Conservation (phyloP, 2,329 filamentous ascomycete genomes). For the Sclerotinia nivalis region DNA sequence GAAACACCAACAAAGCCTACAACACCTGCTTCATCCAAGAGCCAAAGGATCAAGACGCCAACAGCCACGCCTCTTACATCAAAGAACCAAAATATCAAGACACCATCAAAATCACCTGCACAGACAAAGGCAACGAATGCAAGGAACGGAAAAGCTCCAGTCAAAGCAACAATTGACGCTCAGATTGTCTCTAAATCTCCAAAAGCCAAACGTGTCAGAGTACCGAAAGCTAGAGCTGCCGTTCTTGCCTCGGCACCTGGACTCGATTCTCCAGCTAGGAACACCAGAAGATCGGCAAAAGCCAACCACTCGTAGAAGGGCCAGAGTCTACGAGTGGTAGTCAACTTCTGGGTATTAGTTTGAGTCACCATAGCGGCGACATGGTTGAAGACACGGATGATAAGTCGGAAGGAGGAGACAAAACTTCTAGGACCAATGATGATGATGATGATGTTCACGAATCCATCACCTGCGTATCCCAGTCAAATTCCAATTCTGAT, state of each 20-base stretch:
- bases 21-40: slow-evolving; percentile 7
- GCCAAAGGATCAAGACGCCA: neutral
- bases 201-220: slow-evolving; percentile 24
- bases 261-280: slow-evolving; percentile 21
- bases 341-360: slow-evolving; percentile 37
- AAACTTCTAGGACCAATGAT: slow-evolving; percentile 9
- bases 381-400: neutral
- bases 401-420: neutral
- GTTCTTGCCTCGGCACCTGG: slow-evolving; percentile 15
- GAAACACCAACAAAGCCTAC: slow-evolving; percentile 11
- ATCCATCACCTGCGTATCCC: neutral
- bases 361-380: neutral
- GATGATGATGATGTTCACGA: slow-evolving; percentile 14
- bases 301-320: slow-evolving; percentile 40
- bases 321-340: slow-evolving; percentile 41
- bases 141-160: neutral
- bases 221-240: slow-evolving; percentile 26
- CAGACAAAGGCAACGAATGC: neutral
- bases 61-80: slow-evolving; percentile 2
- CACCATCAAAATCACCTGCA: slow-evolving; percentile 16
- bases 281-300: slow-evolving; percentile 36
- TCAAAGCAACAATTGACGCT: neutral
- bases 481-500: slow-evolving; percentile 7
- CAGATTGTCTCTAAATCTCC: slow-evolving; percentile 23
- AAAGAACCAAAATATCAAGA: neutral